Percentiles rank a stretch among this genome's conserved stretches.
Evolutionary conservation across 352 stramenopile genomes (phyloP).

Genomic region (Pythium chondricola): DNA sequence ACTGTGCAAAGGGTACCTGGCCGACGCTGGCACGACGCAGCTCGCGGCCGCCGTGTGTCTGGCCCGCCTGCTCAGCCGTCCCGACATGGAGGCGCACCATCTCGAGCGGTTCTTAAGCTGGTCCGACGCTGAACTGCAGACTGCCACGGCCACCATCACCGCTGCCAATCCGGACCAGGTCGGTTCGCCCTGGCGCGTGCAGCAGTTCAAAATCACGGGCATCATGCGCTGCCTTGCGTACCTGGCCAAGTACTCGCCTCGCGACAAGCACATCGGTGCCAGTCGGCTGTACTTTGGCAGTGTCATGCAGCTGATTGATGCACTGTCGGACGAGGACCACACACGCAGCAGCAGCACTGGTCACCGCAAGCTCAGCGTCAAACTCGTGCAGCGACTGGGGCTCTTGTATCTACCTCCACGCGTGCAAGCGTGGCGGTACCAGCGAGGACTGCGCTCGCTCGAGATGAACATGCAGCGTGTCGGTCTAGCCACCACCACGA

Average conservation of each 20-base stretch:
- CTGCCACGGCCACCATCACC: conserved; percentile 17
- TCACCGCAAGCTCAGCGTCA: conserved; percentile 94
- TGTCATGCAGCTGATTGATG: conserved; percentile 63
- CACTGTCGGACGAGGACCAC: conserved; percentile 46
- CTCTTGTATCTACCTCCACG: conserved; percentile 92
- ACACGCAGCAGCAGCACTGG: conserved; percentile 59
- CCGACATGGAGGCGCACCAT: conserved; percentile 91
- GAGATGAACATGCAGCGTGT: conserved; percentile 86
- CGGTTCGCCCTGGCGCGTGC: too few species aligned
- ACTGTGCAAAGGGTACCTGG: conserved; percentile 83
- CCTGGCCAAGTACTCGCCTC: conserved; percentile 72
- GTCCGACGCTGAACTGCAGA: conserved; percentile 60
- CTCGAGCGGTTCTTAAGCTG: conserved; percentile 90
- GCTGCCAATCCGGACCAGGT: too few species aligned
- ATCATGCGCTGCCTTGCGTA: conserved; percentile 77
- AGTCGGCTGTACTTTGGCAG: conserved; percentile 70
- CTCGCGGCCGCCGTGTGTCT: conserved; percentile 94
- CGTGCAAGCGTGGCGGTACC: conserved; percentile 95
- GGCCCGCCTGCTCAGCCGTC: conserved; percentile 89
- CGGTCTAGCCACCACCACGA: conserved; percentile 17
- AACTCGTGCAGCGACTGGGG: conserved; percentile 94
- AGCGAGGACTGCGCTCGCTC: conserved; percentile 89
- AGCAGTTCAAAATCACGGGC: conserved; percentile 76
- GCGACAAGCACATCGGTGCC: conserved; percentile 58
- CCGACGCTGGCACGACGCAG: conserved; percentile 80